A percentile compares a stretch with the other conserved stretches of the same genome.
phyloP scores from a whole-genome alignment of 495 filamentous ascomycete species.

The Acidiella bohemica region DNA sequence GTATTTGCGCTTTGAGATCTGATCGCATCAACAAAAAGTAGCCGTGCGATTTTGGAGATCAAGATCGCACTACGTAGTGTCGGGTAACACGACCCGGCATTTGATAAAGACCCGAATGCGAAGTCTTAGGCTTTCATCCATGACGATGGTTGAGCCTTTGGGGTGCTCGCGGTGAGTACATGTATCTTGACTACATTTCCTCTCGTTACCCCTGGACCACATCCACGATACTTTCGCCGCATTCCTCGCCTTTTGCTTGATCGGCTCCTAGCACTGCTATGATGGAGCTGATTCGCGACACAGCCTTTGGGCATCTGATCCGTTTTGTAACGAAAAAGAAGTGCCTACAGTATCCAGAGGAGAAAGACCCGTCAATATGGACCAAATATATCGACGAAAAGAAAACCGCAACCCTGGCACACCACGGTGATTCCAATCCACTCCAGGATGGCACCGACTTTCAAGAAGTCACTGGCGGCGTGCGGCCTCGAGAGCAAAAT shows the following conservation, averaged over 20 bases:
- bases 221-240: too few species aligned
- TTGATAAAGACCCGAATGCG: too few species aligned
- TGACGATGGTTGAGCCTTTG: neutral
- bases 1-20: too few species aligned
- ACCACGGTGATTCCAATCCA: slow-evolving; percentile 22
- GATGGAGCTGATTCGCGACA: slow-evolving; percentile 27
- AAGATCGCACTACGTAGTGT: too few species aligned
- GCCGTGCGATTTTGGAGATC: too few species aligned
- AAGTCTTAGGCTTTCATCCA: neutral
- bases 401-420: slow-evolving; percentile 23
- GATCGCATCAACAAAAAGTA: too few species aligned
- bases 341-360: slow-evolving; percentile 25
- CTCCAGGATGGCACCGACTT: slow-evolving; percentile 13
- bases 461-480: slow-evolving; percentile 12
- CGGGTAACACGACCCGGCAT: too few species aligned
- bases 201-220: too few species aligned
- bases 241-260: too few species aligned
- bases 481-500: slow-evolving; percentile 20
- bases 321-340: slow-evolving; percentile 21
- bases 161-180: too few species aligned
- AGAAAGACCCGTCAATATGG: slow-evolving; percentile 23
- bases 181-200: too few species aligned
- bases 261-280: too few species aligned
- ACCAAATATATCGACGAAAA: slow-evolving; percentile 27
- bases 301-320: slow-evolving; percentile 26